A percentile compares a stretch with the other conserved stretches of the same genome.
phyloP scores from a whole-genome alignment of 169 alveolate genomes.

The Plasmodium coatneyi region DNA sequence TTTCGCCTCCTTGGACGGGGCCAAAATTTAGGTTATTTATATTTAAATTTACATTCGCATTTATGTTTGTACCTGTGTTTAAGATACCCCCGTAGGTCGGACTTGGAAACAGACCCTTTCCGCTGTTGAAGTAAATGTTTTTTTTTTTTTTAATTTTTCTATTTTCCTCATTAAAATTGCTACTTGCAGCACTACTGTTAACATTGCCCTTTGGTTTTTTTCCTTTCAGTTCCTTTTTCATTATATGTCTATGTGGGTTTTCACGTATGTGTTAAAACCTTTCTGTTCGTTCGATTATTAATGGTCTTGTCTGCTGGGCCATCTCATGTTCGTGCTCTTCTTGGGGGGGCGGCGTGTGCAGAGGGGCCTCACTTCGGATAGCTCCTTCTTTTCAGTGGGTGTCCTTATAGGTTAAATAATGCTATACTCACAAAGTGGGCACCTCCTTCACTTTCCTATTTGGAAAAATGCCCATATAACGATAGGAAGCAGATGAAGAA shows the following conservation, averaged over 20 bases:
- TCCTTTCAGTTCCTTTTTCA: constrained; percentile 47
- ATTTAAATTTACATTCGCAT: background rate
- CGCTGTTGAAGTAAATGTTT: background rate
- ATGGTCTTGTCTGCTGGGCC: background rate
- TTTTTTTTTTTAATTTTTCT: constrained; percentile 20
- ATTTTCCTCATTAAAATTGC: background rate
- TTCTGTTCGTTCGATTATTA: background rate
- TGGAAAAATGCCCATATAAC: background rate
- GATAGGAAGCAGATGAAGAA: background rate
- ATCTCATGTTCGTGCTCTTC: background rate
- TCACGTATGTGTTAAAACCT: background rate
- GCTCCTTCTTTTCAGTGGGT: background rate
- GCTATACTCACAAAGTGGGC: background rate
- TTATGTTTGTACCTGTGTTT: background rate
- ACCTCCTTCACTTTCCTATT: background rate
- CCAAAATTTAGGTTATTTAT: background rate
- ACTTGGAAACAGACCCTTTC: background rate
- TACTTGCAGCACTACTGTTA: constrained; percentile 7
- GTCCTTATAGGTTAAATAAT: background rate
- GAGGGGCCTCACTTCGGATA: background rate
- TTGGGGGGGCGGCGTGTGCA: background rate
- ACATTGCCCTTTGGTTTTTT: constrained; percentile 11
- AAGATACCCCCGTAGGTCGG: background rate
- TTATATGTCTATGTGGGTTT: background rate
- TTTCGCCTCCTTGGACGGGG: background rate